Base-by-base conservation (phyloP, 768 basidiomycete species). In the Suillus paluster region DNA sequence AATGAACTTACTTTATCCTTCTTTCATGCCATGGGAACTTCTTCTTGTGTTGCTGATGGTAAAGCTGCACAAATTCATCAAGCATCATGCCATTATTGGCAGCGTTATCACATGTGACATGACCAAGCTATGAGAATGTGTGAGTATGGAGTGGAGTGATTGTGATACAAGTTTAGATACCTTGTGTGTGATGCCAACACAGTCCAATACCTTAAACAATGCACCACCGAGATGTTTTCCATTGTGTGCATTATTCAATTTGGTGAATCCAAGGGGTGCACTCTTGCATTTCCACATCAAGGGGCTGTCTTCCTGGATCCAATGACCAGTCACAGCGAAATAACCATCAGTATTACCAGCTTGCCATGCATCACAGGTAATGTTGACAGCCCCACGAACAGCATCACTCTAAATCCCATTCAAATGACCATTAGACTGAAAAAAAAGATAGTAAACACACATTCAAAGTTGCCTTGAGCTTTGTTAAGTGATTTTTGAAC, bases 361-460 rank as follows among this genome's bases (percentile, higher is more conserved):
- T 50, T 79, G 77, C 79, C 79, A 81, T 3, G 71, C 75, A 61
- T 82, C 76, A 60, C 74, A 77, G 0, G 79, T 81, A 5, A 78
- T 52, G 30, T 62, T 76, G 25, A 78, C 69, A 8, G 60, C 23
- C 23, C 74, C 71, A 12, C 42, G 54, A 8, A 71, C 67, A 2
- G 15, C 41, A 2, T 50, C 34, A 52, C 69, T 64, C 70, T 69
- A 56, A 25, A 36, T 36, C 34, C 34, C 34, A 23, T 21, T 53
- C 27, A 19, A 53, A 36, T 23, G 23, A 50, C 8, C 17, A 23
- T 58, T 42, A n/a, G 25, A 41, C 19, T n/a, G n/a, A 21, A 17
- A 49, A 17, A 21, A 48, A 14, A 33, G 42, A 50, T 14, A 12
- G 52, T n/a, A n/a, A 57, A 46, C 67, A 14, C 60, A 74, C 72